phyloP scores from a whole-genome alignment of 2,329 filamentous ascomycete species.

The Aspergillus cejpii region DNA sequence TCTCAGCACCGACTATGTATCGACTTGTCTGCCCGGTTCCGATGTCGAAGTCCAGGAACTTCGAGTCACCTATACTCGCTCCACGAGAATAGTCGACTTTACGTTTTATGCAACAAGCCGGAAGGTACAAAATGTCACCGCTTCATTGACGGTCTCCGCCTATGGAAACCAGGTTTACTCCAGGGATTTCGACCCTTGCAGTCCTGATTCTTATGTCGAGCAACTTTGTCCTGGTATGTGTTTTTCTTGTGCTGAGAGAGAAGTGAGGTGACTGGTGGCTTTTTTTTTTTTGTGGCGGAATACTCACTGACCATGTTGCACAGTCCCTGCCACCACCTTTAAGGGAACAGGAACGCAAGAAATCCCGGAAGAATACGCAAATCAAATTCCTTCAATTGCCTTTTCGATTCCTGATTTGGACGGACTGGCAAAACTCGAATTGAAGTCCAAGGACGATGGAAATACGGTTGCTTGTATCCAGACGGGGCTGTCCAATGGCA shows the following conservation, averaged over 20 bases:
- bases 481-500: conserved; percentile 78
- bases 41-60: conserved; percentile 66
- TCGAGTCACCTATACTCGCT: conserved; percentile 71
- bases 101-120: conserved; percentile 72
- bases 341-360: conserved; percentile 62
- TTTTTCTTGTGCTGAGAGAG: not conserved
- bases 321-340: conserved; percentile 69
- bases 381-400: conserved; percentile 76
- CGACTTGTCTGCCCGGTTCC: conserved; percentile 54
- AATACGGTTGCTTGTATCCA: conserved; percentile 72
- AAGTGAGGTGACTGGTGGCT: too few species aligned
- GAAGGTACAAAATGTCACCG: conserved; percentile 71
- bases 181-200: conserved; percentile 78
- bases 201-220: conserved; percentile 56
- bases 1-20: conserved; percentile 74
- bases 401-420: conserved; percentile 88
- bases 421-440: conserved; percentile 70
- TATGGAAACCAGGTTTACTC: conserved; percentile 78
- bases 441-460: conserved; percentile 56
- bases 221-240: conserved; percentile 72
- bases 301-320: conserved; percentile 17
- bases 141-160: conserved; percentile 66
- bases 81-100: conserved; percentile 66
- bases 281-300: not conserved
- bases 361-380: conserved; percentile 65